Conservation (phyloP, 192 early-diverging fungal genomes). For the Rhizoclosmatium globosum region DNA sequence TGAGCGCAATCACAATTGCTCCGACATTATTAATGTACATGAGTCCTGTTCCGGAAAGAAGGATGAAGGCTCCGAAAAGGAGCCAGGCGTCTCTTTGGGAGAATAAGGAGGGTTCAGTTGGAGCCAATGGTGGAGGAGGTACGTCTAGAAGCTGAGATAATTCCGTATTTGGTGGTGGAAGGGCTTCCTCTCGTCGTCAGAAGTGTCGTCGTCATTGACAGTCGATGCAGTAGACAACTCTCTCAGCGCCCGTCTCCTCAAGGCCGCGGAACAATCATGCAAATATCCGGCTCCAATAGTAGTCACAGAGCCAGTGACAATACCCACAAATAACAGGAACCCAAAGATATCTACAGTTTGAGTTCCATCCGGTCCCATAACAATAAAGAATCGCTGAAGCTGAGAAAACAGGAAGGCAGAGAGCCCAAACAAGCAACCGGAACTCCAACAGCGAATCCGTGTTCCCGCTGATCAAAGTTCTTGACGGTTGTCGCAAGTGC, state of each 20-base stretch:
- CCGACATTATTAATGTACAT: constrained; percentile 62
- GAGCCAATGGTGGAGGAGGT: not conserved
- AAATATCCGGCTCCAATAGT: constrained; percentile 8
- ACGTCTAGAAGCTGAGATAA: not conserved
- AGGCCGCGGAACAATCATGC: constrained; percentile 7
- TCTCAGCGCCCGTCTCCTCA: not conserved
- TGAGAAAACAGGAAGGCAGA: constrained; percentile 54
- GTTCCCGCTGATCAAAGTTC: constrained; percentile 35
- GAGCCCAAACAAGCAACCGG: constrained; percentile 52
- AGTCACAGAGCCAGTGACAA: constrained; percentile 27
- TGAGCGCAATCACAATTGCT: constrained; percentile 41
- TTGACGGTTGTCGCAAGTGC: constrained; percentile 44
- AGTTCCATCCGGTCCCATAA: not conserved
- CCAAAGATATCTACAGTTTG: constrained; percentile 30
- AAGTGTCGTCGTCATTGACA: not conserved
- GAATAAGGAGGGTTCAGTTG: constrained; percentile 21
- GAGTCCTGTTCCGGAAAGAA: constrained; percentile 50
- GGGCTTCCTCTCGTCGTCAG: not conserved
- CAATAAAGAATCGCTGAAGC: constrained; percentile 37
- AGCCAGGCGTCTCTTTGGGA: constrained; percentile 43
- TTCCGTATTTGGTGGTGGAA: not conserved
- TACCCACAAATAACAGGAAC: constrained; percentile 49
- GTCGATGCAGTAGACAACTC: not conserved
- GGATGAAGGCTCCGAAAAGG: constrained; percentile 43
- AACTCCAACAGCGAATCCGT: constrained; percentile 52